These are phyloP conservation scores for Mycena epipterygia DNA, from an alignment of 768 basidiomycete genomes.

Conservation along the genomic window DNA sequence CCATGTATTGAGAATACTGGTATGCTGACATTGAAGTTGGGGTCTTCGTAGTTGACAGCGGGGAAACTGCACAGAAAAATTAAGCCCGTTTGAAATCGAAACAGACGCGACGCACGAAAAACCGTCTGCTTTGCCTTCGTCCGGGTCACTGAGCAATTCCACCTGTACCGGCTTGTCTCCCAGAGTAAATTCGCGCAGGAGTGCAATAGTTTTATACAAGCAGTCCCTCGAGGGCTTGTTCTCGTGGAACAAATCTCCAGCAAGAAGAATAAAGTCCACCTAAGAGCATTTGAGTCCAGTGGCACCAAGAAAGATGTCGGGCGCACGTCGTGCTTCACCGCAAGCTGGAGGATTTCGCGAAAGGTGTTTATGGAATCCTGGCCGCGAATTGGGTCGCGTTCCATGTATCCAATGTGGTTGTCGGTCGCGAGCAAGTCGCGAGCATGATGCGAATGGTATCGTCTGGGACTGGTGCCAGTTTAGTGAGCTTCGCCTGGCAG, in stretches of 20 bases:
- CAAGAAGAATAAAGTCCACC: slow-evolving; percentile 97
- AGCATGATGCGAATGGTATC: slow-evolving; percentile 88
- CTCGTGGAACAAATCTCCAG: slow-evolving; percentile 98
- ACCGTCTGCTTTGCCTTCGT: slow-evolving; percentile 88
- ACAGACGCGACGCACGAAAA: slow-evolving; percentile 73
- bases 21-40: slow-evolving; percentile 94
- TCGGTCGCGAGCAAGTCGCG: no score
- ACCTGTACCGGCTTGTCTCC: slow-evolving; percentile 92
- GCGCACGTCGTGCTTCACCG: slow-evolving; percentile 87
- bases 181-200: slow-evolving; percentile 91
- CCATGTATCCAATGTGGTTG: slow-evolving; percentile 95
- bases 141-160: slow-evolving; percentile 92
- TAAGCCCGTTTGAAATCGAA: background rate
- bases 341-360: slow-evolving; percentile 92
- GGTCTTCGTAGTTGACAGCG: slow-evolving; percentile 96
- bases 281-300: slow-evolving; percentile 45
- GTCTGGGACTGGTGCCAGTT: slow-evolving; percentile 56
- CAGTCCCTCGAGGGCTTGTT: slow-evolving; percentile 94
- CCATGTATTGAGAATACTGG: slow-evolving; percentile 99
- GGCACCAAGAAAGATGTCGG: slow-evolving; percentile 20
- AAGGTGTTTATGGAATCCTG: slow-evolving; percentile 97
- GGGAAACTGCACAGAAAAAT: slow-evolving; percentile 76
- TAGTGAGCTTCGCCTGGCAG: background rate
- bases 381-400: slow-evolving; percentile 94
- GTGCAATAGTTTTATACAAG: slow-evolving; percentile 89